These are phyloP conservation scores for Phytophthora tentaculata DNA, from an alignment of 352 stramenopile species.

Conservation along the genomic window DNA sequence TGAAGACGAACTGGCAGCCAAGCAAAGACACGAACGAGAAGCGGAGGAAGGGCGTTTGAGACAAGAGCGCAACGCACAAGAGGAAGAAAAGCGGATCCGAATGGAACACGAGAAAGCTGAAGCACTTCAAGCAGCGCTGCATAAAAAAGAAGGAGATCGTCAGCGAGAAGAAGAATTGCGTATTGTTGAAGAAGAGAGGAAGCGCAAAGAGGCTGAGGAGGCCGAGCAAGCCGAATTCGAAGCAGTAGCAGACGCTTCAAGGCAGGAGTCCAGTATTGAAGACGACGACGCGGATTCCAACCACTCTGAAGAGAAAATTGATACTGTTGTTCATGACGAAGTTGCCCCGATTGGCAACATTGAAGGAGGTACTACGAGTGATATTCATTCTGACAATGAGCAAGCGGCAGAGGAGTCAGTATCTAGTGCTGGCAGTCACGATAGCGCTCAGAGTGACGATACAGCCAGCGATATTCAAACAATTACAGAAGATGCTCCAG, in stretches of 20 bases:
- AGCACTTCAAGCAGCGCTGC: constrained; percentile 11
- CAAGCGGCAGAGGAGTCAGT: neutral
- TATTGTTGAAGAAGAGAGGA: constrained; percentile 5
- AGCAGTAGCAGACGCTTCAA: neutral
- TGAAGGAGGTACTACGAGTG: neutral
- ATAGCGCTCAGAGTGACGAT: neutral
- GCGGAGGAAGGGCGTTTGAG: constrained; percentile 29
- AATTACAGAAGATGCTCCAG: neutral
- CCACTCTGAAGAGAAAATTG: neutral
- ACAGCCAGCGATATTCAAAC: neutral
- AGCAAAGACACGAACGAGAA: constrained; percentile 15
- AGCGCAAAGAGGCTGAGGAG: constrained; percentile 1
- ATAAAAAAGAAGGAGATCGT: constrained; percentile 28
- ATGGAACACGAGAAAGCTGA: constrained; percentile 14
- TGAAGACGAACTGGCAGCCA: constrained; percentile 26
- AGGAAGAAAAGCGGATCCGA: constrained; percentile 10
- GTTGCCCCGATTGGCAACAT: neutral
- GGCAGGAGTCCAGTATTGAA: constrained; percentile 12
- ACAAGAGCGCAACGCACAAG: constrained; percentile 6
- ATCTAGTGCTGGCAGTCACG: neutral
- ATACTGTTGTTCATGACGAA: neutral
- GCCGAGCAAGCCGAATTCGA: constrained; percentile 1
- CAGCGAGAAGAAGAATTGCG: neutral
- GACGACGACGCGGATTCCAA: neutral
- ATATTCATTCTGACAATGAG: neutral